phyloP scores from a whole-genome alignment of 1,284 basidiomycete genomes.

The Athelia sp. region DNA sequence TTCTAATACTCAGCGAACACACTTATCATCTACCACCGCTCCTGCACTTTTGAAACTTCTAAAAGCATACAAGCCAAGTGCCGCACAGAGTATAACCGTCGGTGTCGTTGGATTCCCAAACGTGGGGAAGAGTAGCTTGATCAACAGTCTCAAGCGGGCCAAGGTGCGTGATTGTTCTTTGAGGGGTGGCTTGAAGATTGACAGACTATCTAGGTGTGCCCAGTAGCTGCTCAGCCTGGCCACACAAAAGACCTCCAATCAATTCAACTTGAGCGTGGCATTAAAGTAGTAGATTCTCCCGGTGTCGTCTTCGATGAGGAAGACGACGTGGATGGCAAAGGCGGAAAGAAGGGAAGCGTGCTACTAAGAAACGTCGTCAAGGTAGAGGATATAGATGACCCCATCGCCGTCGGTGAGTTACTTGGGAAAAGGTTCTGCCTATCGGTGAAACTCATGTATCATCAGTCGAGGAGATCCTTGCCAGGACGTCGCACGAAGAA shows the following conservation, averaged over 20 bases:
- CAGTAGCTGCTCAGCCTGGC: slow-evolving; percentile 93
- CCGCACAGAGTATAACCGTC: slow-evolving; percentile 74
- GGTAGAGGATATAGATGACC: slow-evolving; percentile 90
- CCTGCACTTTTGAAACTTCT: slow-evolving; percentile 83
- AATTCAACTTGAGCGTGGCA: slow-evolving; percentile 87
- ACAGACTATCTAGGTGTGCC: slow-evolving; percentile 55
- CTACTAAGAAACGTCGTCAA: slow-evolving; percentile 91
- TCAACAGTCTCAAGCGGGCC: slow-evolving; percentile 90
- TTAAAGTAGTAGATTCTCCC: slow-evolving; percentile 93
- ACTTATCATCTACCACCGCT: slow-evolving; percentile 74
- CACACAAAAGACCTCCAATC: slow-evolving; percentile 96
- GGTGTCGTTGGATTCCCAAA: slow-evolving; percentile 97
- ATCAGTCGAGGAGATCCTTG: slow-evolving; percentile 80
- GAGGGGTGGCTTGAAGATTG: slow-evolving; percentile 37
- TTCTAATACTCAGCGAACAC: slow-evolving; percentile 73
- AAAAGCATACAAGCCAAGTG: slow-evolving; percentile 84
- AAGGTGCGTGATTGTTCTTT: slow-evolving; percentile 58
- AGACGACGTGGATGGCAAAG: slow-evolving; percentile 41
- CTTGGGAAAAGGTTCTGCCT: background rate
- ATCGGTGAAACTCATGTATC: slow-evolving; percentile 6
- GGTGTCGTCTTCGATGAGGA: slow-evolving; percentile 90
- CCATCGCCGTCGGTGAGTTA: slow-evolving; percentile 75
- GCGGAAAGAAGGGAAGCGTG: slow-evolving; percentile 59
- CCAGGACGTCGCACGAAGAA: slow-evolving; percentile 62
- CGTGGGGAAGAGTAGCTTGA: slow-evolving; percentile 93